phyloP scores from a whole-genome alignment of 2,329 filamentous ascomycete genomes.

The Ilyonectria mors-panacis region DNA sequence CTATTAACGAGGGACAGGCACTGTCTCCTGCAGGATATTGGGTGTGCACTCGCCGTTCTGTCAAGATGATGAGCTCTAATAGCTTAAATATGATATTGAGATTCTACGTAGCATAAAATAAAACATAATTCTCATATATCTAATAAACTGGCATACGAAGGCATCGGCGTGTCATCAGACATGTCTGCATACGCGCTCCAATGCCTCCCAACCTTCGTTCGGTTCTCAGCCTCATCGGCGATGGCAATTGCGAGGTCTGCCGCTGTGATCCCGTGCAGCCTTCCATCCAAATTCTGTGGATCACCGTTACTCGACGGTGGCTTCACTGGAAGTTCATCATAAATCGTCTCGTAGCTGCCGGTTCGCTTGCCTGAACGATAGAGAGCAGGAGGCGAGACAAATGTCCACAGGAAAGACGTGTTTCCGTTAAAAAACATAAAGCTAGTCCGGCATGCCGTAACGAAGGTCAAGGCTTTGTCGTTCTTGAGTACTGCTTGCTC shows the following conservation, averaged over 20 bases:
- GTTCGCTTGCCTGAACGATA: constrained; percentile 20
- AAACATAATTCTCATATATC: no score
- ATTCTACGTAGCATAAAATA: no score
- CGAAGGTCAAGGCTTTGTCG: constrained; percentile 10
- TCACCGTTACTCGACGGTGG: not conserved
- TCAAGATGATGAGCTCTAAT: no score
- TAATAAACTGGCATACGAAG: not conserved
- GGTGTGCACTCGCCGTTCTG: no score
- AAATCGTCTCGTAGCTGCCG: constrained; percentile 7
- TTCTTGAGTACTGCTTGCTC: constrained; percentile 1
- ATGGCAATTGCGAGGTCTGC: constrained; percentile 32
- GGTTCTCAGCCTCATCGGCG: constrained; percentile 30
- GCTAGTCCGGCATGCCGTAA: constrained; percentile 13
- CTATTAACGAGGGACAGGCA: no score
- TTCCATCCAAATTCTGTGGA: constrained; percentile 5
- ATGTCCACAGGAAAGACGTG: constrained; percentile 24
- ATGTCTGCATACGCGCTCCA: constrained; percentile 18
- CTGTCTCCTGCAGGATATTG: no score
- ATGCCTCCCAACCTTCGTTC: not conserved
- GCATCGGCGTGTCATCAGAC: constrained; percentile 5
- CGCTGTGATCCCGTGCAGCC: constrained; percentile 22
- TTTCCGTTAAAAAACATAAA: constrained; percentile 27
- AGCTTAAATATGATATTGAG: no score
- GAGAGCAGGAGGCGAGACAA: constrained; percentile 14
- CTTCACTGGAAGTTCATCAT: constrained; percentile 24